Evolutionary conservation across 1,284 basidiomycete genomes (phyloP), one percentile per base, ranked within the genome.

Genomic region (Fomitopsis palustris): DNA sequence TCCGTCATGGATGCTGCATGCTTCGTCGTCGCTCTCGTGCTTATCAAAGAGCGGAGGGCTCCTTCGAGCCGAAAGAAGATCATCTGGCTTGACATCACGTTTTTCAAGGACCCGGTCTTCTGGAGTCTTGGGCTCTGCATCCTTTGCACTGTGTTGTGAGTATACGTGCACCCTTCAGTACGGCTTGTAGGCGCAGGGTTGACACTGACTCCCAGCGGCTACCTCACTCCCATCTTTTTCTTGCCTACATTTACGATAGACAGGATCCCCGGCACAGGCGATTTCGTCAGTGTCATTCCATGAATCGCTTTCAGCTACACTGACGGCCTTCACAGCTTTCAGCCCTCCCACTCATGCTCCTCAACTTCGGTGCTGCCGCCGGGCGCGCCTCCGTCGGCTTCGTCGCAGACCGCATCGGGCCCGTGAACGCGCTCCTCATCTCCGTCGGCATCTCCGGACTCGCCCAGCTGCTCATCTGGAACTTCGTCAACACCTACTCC

Each of bases 41-140:
- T 69, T 56, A 63, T 70, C 53, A 65, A 68, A 55, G 63, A 67
- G 53, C 63, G 67, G 9, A 33, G 61, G 38, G 56, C 65, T 2
- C 37, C 52, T 17, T 33, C 57, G 17, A 63, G 54, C 21, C 62
- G 55, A 16, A 39, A 14, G 23, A 52, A 49, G 45, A 67, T 70
- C 51, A 49, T 68, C 35, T 70, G 69, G 69, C 62, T 67, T 54
- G 69, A 70, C 56, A 55, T 52, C 31, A 59, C 62, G 9, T 68
- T 66, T 58, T 65, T 70, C 61, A 57, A 45, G 27, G 69, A 70
- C 47, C 65, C 65, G 4, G 66, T 68, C 8, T 70, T 70, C 59
- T 70, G 69, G 69, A 69, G 67, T 49, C 57, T 68, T 17, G 66
- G 62, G 2, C 43, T 53, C 2, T 69, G 67, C 52, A 64, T 68